Base-by-base conservation (phyloP, 768 basidiomycete genomes). In the Mycena alexandri region DNA sequence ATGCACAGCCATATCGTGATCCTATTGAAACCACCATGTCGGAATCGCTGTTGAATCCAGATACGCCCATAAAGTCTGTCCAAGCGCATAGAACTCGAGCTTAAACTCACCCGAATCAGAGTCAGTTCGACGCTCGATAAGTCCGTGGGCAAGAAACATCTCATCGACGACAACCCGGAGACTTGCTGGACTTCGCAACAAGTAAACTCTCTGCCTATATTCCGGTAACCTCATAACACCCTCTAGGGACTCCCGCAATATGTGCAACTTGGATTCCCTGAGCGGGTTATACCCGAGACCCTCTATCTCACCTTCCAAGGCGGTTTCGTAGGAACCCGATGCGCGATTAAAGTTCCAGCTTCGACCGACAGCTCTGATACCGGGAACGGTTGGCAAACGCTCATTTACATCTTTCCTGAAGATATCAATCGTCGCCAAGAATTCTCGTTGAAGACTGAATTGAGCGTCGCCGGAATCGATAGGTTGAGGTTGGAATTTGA, bases 141-240 rank as follows among this genome's bases (percentile, higher is more conserved):
- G 76, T 85, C 89, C 5, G 87, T 85, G 16, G 87, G 87, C 21
- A 94, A 92, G 79, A 91, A 89, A 74, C 77, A 87, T 74, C 83
- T 94, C 22, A 84, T 88, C 33, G 93, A 94, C 73, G 81, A 84
- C 25, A 91, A 81, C 70, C 87, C 89, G 60, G 93, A 93, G 75
- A 94, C 93, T 10, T 94, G 93, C 76, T 94, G 93, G 93, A 90
- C 92, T 24, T 93, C 93, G 17, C 89, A 90, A 77, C 90, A 92
- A 85, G 93, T 91, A 51, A 57, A 17, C 22, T 53, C 21, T 22
- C 53, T 25, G 16, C 51, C 36, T 50, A 11, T 33, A 16, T 34
- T 53, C 47, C 2, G 42, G 21, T 68, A 56, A 64, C 62, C 34
- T 70, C 61, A 54, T 69, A 64, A 44, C 36, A 48, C 14, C 14